Evolutionary conservation across 805 yeast species (phyloP), one percentile per base, ranked within the genome.

Genomic region (Cyberlindnera saturnus): DNA sequence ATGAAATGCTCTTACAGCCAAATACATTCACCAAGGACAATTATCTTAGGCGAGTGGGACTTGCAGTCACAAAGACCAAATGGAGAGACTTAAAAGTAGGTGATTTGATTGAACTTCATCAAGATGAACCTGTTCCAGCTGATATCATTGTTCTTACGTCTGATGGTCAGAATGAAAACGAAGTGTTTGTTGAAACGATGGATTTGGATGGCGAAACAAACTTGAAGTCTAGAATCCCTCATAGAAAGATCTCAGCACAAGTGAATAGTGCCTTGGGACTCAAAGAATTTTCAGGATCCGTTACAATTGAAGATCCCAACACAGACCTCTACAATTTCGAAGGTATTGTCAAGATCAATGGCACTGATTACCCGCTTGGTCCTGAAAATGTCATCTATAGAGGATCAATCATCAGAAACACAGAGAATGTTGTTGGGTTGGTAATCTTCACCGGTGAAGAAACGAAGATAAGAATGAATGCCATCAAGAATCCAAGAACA

Each of bases 141-240:
- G 99, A 93, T 65, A 57, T 93, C 3, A 60, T 93, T 2, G 54
- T 93, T 3, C 58, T 93, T 34, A 75, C 90, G 1, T 78, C 88
- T 3, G 75, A 75, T 40, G 81, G 80, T 4, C 62, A 63, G 32
- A 77, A 79, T 32, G 61, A 58, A 32, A 75, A 74, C 48, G 89
- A 83, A 33, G 76, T 81, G 44, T 86, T 78, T 50, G 80, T 90
- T 16, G 99, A 93, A 62, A 93, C 99, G 1, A 89, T 91, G 91
- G 99, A 96, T 1, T 70, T 93, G 39, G 99, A 93, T 64, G 99
- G 99, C 40, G 99, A 93, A 63, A 93, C 98, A 0, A 91, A 89
- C 59, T 69, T 93, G 47, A 93, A 93, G 61, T 73, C 86, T 7
- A 81, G 78, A 53, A 65, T 67, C 16, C 86, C 96, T 0, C 84